These are phyloP conservation scores for Litchi chinensis DNA, from an alignment of 345 rosid species.

Conservation along the genomic window DNA sequence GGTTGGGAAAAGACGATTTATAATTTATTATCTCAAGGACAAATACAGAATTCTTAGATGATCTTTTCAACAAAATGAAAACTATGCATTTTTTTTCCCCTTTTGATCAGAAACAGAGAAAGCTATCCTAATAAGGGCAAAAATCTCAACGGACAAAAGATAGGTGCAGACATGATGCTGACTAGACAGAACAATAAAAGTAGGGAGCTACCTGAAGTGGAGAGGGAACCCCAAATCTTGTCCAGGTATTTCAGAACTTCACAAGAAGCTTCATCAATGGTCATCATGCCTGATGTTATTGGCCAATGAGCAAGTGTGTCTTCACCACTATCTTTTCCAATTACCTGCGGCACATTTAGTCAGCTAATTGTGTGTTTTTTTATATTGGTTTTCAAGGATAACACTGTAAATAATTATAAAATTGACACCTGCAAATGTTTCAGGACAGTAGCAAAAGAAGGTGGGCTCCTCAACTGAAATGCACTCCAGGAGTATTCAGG, in stretches of 20 bases:
- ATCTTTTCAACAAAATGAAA: not conserved
- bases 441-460: constrained; percentile 70
- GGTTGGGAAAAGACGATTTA: not conserved
- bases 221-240: constrained; percentile 74
- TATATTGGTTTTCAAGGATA: constrained; percentile 2
- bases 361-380: constrained; percentile 20
- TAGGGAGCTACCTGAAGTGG: constrained; percentile 67
- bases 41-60: not conserved
- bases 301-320: constrained; percentile 99
- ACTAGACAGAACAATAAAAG: constrained; percentile 7
- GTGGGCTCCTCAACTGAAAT: constrained; percentile 84
- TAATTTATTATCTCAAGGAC: not conserved
- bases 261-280: constrained; percentile 74
- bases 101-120: not conserved
- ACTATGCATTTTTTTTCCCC: not conserved
- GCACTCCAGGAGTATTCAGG: constrained; percentile 90
- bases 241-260: constrained; percentile 81
- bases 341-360: constrained; percentile 47
- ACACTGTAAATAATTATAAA: constrained; percentile 14
- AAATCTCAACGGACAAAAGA: not conserved
- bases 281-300: constrained; percentile 66
- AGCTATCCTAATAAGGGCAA: not conserved
- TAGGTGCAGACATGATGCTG: not conserved
- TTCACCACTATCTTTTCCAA: constrained; percentile 88
- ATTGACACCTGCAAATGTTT: constrained; percentile 78